Conservation (phyloP, 2,329 filamentous ascomycete genomes). For the Alternaria dauci region DNA sequence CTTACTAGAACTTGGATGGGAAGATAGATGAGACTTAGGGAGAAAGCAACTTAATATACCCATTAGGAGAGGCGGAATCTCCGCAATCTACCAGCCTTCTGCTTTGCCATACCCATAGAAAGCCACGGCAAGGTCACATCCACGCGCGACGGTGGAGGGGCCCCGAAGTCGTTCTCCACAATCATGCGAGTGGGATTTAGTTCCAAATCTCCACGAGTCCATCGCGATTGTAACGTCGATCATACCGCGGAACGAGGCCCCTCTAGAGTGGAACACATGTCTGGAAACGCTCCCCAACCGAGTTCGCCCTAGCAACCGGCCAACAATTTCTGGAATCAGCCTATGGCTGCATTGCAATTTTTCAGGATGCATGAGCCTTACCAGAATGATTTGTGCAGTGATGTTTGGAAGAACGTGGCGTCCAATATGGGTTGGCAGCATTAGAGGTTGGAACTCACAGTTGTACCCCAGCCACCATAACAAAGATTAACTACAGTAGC, state of each 20-base stretch:
- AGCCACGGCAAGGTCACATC: conserved; percentile 39
- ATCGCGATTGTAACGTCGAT: conserved; percentile 28
- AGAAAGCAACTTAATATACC: conserved; percentile 38
- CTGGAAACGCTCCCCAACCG: conserved; percentile 21
- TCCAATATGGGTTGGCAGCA: conserved; percentile 11
- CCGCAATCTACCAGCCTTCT: conserved; percentile 34
- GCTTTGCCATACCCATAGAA: conserved; percentile 22
- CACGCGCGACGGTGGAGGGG: conserved; percentile 33
- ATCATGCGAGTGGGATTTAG: conserved; percentile 19
- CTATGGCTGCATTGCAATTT: conserved; percentile 17
- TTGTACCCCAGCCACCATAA: conserved; percentile 15
- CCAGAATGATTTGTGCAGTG: conserved; percentile 27
- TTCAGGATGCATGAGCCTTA: conserved; percentile 25
- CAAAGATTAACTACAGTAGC: conserved; percentile 4
- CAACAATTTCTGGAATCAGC: conserved; percentile 11
- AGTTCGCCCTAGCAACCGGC: conserved; percentile 25
- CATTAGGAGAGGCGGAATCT: conserved; percentile 23
- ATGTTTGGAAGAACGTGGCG: conserved; percentile 17
- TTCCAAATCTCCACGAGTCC: conserved; percentile 16
- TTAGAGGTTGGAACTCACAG: conserved; percentile 1
- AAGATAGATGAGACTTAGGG: conserved; percentile 20
- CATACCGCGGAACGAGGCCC: conserved; percentile 25
- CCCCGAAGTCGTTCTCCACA: conserved; percentile 24
- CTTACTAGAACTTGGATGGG: not conserved
- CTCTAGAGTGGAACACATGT: conserved; percentile 24